Conservation (phyloP, 257 asterid species). For the Voacanga thouarsii region DNA sequence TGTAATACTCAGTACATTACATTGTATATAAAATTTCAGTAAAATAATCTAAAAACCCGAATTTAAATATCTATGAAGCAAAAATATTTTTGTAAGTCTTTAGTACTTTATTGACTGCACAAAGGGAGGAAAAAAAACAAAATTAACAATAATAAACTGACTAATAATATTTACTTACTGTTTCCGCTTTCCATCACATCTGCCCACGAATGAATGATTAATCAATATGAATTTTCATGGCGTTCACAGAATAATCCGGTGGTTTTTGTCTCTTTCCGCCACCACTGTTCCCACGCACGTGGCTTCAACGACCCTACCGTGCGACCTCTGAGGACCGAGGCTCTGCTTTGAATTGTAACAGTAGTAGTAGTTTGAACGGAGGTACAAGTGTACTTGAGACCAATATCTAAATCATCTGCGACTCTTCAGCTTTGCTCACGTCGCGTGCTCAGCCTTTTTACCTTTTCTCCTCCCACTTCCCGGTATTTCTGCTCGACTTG, state of each 20-base stretch:
- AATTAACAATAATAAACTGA: no score
- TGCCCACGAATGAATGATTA: no score
- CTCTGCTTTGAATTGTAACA: background rate
- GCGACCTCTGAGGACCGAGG: background rate
- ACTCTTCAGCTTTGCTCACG: slow-evolving; percentile 2
- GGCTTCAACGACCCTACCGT: background rate
- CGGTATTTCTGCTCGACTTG: slow-evolving; percentile 12
- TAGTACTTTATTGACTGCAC: no score
- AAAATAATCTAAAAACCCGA: no score
- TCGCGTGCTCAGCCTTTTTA: background rate
- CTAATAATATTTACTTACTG: no score
- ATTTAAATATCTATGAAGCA: no score
- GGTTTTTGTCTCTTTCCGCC: slow-evolving; percentile 3
- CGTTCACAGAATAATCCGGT: background rate
- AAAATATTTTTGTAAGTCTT: no score
- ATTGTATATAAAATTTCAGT: no score
- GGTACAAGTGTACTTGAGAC: background rate
- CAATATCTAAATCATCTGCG: background rate
- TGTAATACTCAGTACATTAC: no score
- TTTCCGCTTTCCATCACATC: no score
- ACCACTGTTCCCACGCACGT: background rate
- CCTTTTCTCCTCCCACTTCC: slow-evolving; percentile 1
- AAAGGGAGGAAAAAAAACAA: no score
- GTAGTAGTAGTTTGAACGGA: background rate
- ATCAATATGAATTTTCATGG: background rate